Percentiles rank a stretch among this genome's conserved stretches.
phyloP scores from a whole-genome alignment of 1,284 basidiomycete genomes.

The Leccinum fuscescens region DNA sequence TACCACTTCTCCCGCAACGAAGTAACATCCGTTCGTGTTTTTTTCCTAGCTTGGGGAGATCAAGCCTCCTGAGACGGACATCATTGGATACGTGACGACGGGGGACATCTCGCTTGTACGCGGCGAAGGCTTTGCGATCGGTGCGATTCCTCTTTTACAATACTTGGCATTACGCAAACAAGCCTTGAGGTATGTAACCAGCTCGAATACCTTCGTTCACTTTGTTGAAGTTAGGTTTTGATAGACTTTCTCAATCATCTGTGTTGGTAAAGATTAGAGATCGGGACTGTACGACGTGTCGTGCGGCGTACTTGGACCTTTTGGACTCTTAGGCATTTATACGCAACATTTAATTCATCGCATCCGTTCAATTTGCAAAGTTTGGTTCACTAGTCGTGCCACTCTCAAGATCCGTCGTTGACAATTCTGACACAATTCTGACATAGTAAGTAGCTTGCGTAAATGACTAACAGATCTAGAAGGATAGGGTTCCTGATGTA shows the following conservation, averaged over 20 bases:
- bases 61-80: constrained; percentile 38
- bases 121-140: constrained; percentile 74
- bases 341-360: background rate
- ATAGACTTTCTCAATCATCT: constrained; percentile 18
- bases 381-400: background rate
- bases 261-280: constrained; percentile 51
- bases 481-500: background rate
- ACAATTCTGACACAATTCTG: background rate
- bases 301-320: constrained; percentile 41
- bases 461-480: background rate
- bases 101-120: constrained; percentile 77
- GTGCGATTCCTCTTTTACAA: constrained; percentile 57
- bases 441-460: background rate
- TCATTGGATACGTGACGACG: constrained; percentile 80
- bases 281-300: constrained; percentile 43
- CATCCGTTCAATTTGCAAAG: background rate
- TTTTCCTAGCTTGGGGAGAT: constrained; percentile 44
- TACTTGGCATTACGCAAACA: constrained; percentile 55
- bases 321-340: constrained; percentile 26
- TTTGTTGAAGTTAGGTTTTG: background rate
- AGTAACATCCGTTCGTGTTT: background rate
- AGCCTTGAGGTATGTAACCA: constrained; percentile 43
- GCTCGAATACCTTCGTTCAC: background rate
- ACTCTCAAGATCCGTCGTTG: no score
- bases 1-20: background rate